A percentile compares a stretch with the other conserved stretches of the same genome.
phyloP scores from a whole-genome alignment of 108 stramenopile species.

The Pseudonitzschia delicatissima region DNA sequence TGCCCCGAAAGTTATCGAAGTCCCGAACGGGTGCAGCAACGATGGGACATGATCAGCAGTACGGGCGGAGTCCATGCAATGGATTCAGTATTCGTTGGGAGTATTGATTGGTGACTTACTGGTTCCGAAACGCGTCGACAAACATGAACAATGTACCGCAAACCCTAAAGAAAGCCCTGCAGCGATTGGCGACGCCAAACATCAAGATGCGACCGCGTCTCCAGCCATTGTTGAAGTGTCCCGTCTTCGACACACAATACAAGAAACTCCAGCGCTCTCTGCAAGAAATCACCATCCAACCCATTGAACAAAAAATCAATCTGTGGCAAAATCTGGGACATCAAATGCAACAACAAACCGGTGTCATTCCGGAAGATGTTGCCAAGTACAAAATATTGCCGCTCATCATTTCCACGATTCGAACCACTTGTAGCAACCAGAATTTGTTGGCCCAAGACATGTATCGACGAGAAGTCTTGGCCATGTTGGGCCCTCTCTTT shows the following conservation, averaged over 20 bases:
- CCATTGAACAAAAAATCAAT: conserved; percentile 66
- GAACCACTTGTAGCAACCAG: conserved; percentile 51
- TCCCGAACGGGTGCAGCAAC: conserved; percentile 65
- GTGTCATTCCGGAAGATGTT: conserved; percentile 45
- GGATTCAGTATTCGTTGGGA: conserved; percentile 71
- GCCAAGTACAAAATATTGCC: conserved; percentile 74
- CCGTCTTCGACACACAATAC: conserved; percentile 78
- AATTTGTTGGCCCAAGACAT: conserved; percentile 70
- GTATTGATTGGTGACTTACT: conserved; percentile 69
- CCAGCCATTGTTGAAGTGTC: conserved; percentile 74
- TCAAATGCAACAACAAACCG: conserved; percentile 36
- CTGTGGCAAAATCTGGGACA: conserved; percentile 67
- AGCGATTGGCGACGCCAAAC: conserved; percentile 65
- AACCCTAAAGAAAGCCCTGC: conserved; percentile 70
- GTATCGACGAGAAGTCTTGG: conserved; percentile 72
- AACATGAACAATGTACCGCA: conserved; percentile 41
- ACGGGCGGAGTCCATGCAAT: conserved; percentile 67
- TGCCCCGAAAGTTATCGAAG: conserved; percentile 69
- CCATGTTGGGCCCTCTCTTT: conserved; percentile 69
- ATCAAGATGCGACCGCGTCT: conserved; percentile 69
- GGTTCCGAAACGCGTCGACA: conserved; percentile 49
- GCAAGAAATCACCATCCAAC: conserved; percentile 69
- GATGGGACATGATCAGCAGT: conserved; percentile 54
- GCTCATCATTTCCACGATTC: conserved; percentile 51
- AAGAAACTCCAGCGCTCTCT: conserved; percentile 60